Conservation (phyloP, 768 basidiomycete genomes). For the Lactarius vividus region DNA sequence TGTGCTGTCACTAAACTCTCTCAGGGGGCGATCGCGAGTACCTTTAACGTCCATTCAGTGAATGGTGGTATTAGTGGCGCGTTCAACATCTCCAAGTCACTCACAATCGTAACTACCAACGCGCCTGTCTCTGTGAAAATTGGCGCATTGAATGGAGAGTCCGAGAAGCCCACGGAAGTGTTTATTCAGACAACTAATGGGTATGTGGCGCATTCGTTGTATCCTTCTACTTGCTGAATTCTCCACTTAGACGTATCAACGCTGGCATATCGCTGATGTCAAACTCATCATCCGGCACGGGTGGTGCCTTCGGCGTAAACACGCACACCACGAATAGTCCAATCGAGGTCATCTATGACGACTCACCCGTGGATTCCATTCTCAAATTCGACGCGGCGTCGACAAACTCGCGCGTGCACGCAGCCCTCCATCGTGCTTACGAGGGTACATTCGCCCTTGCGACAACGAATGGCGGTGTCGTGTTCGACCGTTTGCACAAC, state of each 20-base stretch:
- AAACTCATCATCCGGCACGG: slow-evolving; percentile 24
- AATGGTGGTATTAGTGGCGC: slow-evolving; percentile 40
- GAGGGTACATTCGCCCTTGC: slow-evolving; percentile 42
- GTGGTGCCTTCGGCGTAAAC: slow-evolving; percentile 37
- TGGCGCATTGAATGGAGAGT: slow-evolving; percentile 30
- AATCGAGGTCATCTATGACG: slow-evolving; percentile 33
- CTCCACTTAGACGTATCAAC: slow-evolving; percentile 35
- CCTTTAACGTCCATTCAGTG: slow-evolving; percentile 31
- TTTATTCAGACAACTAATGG: slow-evolving; percentile 42
- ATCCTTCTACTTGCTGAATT: not conserved
- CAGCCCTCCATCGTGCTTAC: slow-evolving; percentile 38
- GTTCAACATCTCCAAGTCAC: slow-evolving; percentile 34
- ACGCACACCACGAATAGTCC: slow-evolving; percentile 34
- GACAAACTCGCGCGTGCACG: slow-evolving; percentile 31
- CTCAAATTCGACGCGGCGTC: slow-evolving; percentile 36
- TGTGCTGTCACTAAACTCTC: not conserved
- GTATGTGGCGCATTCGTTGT: slow-evolving; percentile 32
- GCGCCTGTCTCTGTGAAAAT: slow-evolving; percentile 33
- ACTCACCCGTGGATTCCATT: slow-evolving; percentile 38
- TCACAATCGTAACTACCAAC: slow-evolving; percentile 39
- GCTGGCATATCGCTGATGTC: slow-evolving; percentile 37
- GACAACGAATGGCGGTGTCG: slow-evolving; percentile 30
- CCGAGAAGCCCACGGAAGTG: slow-evolving; percentile 33
- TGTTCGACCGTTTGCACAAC: slow-evolving; percentile 27
- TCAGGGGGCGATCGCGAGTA: slow-evolving; percentile 36